Evolutionary conservation across 768 basidiomycete genomes (phyloP).

Genomic region (Plicaturopsis crispa): DNA sequence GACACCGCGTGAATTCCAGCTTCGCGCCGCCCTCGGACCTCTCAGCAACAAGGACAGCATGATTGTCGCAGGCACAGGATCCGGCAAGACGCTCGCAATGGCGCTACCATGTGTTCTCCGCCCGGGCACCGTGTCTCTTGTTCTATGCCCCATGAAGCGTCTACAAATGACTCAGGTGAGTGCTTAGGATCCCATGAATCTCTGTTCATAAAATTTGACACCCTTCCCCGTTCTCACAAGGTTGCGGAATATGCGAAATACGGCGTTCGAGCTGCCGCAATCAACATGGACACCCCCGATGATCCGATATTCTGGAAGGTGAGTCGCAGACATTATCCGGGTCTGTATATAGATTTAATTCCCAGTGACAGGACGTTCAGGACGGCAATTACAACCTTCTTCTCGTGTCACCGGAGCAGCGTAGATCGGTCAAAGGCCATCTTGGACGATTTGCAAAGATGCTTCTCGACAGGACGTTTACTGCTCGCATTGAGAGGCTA

Average conservation of each 20-base stretch:
- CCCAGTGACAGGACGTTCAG: slow-evolving; percentile 1
- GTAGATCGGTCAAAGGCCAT: slow-evolving; percentile 11
- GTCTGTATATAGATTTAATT: too few relatives aligned
- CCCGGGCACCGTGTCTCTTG: slow-evolving; percentile 8
- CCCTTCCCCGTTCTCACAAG: slow-evolving; percentile 2
- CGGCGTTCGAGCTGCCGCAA: slow-evolving; percentile 12
- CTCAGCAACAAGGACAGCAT: slow-evolving; percentile 11
- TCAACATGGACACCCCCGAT: slow-evolving; percentile 15
- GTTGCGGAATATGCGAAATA: slow-evolving; percentile 11
- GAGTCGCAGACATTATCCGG: too few relatives aligned
- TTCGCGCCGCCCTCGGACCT: slow-evolving; percentile 8
- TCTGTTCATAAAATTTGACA: background rate
- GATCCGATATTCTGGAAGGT: slow-evolving; percentile 13
- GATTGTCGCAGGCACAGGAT: slow-evolving; percentile 17
- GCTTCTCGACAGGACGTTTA: slow-evolving; percentile 1
- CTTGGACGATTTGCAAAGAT: slow-evolving; percentile 2
- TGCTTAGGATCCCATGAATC: background rate
- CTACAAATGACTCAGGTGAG: slow-evolving; percentile 9
- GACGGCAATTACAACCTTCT: background rate
- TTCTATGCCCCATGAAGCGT: slow-evolving; percentile 13
- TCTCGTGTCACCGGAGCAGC: slow-evolving; percentile 10
- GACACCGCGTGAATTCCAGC: slow-evolving; percentile 12
- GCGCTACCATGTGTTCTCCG: slow-evolving; percentile 10
- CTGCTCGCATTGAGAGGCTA: slow-evolving; percentile 6
- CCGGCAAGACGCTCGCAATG: slow-evolving; percentile 19